Evolutionary conservation across 2,329 filamentous ascomycete species (phyloP).

Genomic region (Ophiocordyceps camponoti-saundersi): DNA sequence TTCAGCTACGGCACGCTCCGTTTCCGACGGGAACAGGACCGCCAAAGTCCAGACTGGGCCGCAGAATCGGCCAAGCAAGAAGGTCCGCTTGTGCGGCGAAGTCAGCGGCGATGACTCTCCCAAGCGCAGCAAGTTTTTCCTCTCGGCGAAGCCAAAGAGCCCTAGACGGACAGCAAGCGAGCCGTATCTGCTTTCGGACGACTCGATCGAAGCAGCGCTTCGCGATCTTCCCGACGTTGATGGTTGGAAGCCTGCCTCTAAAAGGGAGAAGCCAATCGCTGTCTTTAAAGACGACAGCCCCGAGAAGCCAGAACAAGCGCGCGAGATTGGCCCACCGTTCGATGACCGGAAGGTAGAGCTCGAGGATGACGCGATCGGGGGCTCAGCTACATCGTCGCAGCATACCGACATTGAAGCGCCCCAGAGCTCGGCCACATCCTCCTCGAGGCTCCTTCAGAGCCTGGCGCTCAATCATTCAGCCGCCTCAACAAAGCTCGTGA

Average conservation of each 20-base stretch:
- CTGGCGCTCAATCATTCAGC: conserved; percentile 8
- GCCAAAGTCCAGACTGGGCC: conserved; percentile 7
- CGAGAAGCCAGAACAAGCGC: conserved; percentile 2
- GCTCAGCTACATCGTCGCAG: no score
- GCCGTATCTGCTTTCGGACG: conserved; percentile 33
- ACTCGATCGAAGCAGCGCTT: conserved; percentile 38
- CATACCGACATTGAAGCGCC: conserved; percentile 6
- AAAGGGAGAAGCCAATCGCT: conserved; percentile 18
- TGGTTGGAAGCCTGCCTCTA: conserved; percentile 23
- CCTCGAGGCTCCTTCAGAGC: neutral
- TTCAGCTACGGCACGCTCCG: conserved; percentile 5
- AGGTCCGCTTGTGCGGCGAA: conserved; percentile 36
- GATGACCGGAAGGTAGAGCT: neutral
- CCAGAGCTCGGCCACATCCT: conserved; percentile 7
- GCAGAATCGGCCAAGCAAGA: conserved; percentile 32
- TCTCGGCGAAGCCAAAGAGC: conserved; percentile 12
- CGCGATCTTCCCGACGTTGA: conserved; percentile 32
- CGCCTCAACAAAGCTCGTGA: neutral
- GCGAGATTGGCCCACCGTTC: no score
- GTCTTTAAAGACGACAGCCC: conserved; percentile 28
- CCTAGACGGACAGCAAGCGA: conserved; percentile 18
- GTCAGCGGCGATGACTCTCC: conserved; percentile 14
- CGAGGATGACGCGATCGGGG: neutral
- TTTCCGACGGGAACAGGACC: conserved; percentile 3
- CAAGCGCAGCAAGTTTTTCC: conserved; percentile 38